phyloP scores from a whole-genome alignment of 768 basidiomycete genomes.

The Cyathus striatus region DNA sequence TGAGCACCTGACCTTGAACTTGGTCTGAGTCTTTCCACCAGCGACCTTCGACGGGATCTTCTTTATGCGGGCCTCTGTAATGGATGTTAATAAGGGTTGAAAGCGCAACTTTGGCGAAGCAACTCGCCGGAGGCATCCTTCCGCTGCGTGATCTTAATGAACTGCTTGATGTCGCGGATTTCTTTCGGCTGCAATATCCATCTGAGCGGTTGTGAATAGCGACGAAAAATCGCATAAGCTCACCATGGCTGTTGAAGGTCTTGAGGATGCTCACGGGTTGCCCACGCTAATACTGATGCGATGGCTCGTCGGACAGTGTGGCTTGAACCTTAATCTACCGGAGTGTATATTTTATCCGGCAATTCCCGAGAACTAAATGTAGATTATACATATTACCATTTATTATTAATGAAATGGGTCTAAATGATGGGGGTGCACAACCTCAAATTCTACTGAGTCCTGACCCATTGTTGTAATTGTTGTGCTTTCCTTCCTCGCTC shows the following conservation, averaged over 20 bases:
- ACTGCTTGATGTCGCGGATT: slow-evolving; percentile 97
- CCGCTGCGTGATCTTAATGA: slow-evolving; percentile 94
- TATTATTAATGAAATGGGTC: too few relatives aligned
- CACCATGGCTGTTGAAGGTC: slow-evolving; percentile 38
- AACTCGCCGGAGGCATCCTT: slow-evolving; percentile 94
- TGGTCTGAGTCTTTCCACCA: slow-evolving; percentile 77
- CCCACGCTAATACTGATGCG: too few relatives aligned
- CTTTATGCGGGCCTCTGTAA: slow-evolving; percentile 94
- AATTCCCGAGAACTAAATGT: slow-evolving; percentile 17
- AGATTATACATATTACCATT: too few relatives aligned
- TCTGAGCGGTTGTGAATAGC: background rate
- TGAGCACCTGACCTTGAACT: slow-evolving; percentile 98
- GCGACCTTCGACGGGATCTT: slow-evolving; percentile 71
- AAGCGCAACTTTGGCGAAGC: background rate
- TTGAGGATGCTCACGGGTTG: slow-evolving; percentile 21
- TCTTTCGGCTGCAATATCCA: slow-evolving; percentile 80
- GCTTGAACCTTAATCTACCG: slow-evolving; percentile 30
- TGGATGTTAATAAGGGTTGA: slow-evolving; percentile 2
- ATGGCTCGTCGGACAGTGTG: slow-evolving; percentile 15
- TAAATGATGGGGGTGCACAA: too few relatives aligned
- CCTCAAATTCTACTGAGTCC: too few relatives aligned
- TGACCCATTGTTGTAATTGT: too few relatives aligned
- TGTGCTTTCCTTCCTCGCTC: too few relatives aligned
- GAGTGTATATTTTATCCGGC: slow-evolving; percentile 19
- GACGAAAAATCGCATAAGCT: slow-evolving; percentile 13